These are phyloP conservation scores for Entomortierella parvispora DNA, from an alignment of 192 early-diverging fungal species.

Conservation along the genomic window DNA sequence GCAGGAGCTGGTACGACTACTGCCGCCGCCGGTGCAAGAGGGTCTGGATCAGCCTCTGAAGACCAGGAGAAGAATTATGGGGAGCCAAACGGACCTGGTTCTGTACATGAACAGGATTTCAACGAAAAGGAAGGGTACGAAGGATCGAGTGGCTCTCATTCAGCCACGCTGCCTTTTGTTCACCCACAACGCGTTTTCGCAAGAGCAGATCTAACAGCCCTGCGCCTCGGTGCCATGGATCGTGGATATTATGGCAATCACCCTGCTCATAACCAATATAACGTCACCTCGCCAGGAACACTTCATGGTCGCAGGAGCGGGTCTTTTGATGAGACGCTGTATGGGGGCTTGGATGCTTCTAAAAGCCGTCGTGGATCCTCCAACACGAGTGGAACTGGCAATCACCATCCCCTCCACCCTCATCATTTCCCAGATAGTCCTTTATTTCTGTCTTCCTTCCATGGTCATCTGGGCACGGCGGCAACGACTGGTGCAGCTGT, in stretches of 20 bases:
- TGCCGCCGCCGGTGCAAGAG: no score
- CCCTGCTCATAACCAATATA: no score
- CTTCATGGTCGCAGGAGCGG: constrained; percentile 20
- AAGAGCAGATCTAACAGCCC: constrained; percentile 8
- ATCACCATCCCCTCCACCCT: no score
- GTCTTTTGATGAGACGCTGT: constrained; percentile 45
- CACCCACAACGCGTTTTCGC: constrained; percentile 15
- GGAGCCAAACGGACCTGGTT: not conserved
- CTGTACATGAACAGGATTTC: not conserved
- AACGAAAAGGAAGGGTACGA: constrained; percentile 1
- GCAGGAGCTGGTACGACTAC: not conserved
- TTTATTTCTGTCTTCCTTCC: no score
- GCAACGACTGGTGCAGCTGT: not conserved
- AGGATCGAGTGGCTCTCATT: not conserved
- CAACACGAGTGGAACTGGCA: not conserved
- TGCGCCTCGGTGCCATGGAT: not conserved
- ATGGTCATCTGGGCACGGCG: not conserved
- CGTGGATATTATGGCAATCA: constrained; percentile 1
- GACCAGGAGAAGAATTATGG: not conserved
- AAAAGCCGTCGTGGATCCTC: not conserved
- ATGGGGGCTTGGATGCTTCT: constrained; percentile 21
- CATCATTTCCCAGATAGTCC: no score
- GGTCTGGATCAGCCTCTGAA: not conserved
- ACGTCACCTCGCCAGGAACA: not conserved
- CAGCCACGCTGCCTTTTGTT: not conserved